These are phyloP conservation scores for Hippophae tibetana DNA, from an alignment of 306 rosid genomes.

Conservation along the genomic window DNA sequence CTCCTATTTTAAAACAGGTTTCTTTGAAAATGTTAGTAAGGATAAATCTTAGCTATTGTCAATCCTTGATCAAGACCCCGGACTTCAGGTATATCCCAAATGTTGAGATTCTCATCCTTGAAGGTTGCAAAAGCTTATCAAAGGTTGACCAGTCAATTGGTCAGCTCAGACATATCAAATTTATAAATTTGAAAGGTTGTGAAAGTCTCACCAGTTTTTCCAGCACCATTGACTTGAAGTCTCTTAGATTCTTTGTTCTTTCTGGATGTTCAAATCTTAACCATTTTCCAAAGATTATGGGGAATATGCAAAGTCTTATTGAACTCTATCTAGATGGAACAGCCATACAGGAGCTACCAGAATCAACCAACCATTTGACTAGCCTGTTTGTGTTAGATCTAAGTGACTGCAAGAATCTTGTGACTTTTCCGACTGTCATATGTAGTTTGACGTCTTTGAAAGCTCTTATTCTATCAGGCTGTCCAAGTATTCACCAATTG, in stretches of 20 bases:
- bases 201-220: constrained; percentile 3
- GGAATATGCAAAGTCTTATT: not conserved
- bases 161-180: constrained; percentile 1
- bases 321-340: constrained; percentile 10
- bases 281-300: constrained; percentile 12
- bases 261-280: constrained; percentile 13
- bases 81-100: constrained; percentile 7
- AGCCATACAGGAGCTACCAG: not conserved
- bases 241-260: constrained; percentile 6
- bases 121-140: constrained; percentile 10
- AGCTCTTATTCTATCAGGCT: constrained; percentile 2
- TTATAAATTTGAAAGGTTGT: constrained; percentile 14
- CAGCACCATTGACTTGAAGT: not conserved
- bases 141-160: constrained; percentile 6
- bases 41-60: constrained; percentile 8
- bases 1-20: not conserved
- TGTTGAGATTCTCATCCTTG: constrained; percentile 7
- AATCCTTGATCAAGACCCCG: constrained; percentile 3
- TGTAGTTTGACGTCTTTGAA: constrained; percentile 9
- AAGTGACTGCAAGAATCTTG: constrained; percentile 1
- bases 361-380: not conserved
- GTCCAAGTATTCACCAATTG: constrained; percentile 2
- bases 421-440: not conserved
- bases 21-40: not conserved
- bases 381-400: constrained; percentile 5